These are phyloP conservation scores for Candida gigantensis DNA, from an alignment of 1,139 yeast species.

Conservation along the genomic window DNA sequence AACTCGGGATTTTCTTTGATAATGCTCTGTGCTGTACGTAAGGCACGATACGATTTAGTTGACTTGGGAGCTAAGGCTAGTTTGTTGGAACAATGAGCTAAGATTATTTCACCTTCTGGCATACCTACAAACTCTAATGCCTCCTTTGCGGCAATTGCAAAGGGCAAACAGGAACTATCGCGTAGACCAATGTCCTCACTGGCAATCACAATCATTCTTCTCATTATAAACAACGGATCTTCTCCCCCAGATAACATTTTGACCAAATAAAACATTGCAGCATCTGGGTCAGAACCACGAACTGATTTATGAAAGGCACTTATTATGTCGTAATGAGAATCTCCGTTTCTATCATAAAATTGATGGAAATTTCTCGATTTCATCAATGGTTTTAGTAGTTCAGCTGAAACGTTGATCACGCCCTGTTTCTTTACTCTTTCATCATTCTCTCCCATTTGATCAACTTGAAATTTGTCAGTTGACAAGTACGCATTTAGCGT, in stretches of 20 bases:
- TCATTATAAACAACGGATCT: constrained; percentile 86
- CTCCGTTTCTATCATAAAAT: constrained; percentile 85
- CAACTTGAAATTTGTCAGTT: constrained; percentile 27
- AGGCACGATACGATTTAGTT: constrained; percentile 79
- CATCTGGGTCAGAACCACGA: constrained; percentile 86
- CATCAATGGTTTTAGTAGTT: constrained; percentile 41
- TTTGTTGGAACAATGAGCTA: constrained; percentile 91
- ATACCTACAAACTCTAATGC: constrained; percentile 92
- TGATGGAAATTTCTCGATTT: constrained; percentile 49
- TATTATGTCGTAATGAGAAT: constrained; percentile 89
- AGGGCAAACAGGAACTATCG: constrained; percentile 83
- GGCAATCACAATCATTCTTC: constrained; percentile 91
- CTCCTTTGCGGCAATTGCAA: constrained; percentile 82
- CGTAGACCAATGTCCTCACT: constrained; percentile 86
- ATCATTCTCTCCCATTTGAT: constrained; percentile 21
- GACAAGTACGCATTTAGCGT: constrained; percentile 46
- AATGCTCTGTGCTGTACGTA: constrained; percentile 62
- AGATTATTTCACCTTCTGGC: constrained; percentile 90
- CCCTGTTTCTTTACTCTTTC: constrained; percentile 20
- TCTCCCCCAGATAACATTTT: constrained; percentile 92
- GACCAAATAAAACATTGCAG: constrained; percentile 81
- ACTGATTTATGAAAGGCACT: constrained; percentile 92
- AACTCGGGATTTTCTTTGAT: constrained; percentile 63
- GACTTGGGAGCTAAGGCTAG: constrained; percentile 85
- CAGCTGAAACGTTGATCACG: constrained; percentile 34